Conservation (phyloP, 139 green algal genomes). For the Microglena sp. region DNA sequence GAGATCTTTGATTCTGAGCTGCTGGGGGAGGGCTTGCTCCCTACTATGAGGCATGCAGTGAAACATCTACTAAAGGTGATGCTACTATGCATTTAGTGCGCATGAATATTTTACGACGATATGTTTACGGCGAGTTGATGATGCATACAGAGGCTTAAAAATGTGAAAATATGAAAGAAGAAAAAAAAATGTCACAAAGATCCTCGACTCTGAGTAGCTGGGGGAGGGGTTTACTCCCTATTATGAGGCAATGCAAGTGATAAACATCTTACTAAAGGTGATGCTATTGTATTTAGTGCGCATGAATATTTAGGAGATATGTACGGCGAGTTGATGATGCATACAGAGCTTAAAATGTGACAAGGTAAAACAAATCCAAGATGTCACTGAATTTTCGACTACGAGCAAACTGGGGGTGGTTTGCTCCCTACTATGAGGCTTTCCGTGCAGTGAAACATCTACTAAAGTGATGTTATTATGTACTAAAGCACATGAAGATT, state of each 20-base stretch:
- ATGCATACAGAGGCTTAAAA: background rate
- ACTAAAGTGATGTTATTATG: too few relatives aligned
- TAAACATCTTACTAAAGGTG: constrained; percentile 34
- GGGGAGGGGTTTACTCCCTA: background rate
- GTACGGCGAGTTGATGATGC: too few relatives aligned
- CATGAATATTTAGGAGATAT: too few relatives aligned
- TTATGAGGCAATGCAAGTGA: constrained; percentile 19
- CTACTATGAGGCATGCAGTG: constrained; percentile 41
- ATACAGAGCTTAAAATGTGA: background rate
- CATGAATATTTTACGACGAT: too few relatives aligned
- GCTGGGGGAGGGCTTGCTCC: constrained; percentile 50
- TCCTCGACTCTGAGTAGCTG: background rate
- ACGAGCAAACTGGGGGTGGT: background rate
- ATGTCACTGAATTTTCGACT: background rate
- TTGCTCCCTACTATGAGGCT: background rate
- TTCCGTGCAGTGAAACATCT: constrained; percentile 32
- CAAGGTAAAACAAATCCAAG: background rate
- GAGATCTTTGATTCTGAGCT: constrained; percentile 61
- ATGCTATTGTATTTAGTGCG: too few relatives aligned
- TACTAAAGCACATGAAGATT: too few relatives aligned
- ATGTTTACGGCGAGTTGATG: too few relatives aligned
- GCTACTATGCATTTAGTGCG: too few relatives aligned
- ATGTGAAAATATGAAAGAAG: background rate
- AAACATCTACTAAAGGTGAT: constrained; percentile 36
- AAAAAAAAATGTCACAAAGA: background rate